These are phyloP conservation scores for Geum urbanum DNA, from an alignment of 306 rosid genomes.

Conservation along the genomic window DNA sequence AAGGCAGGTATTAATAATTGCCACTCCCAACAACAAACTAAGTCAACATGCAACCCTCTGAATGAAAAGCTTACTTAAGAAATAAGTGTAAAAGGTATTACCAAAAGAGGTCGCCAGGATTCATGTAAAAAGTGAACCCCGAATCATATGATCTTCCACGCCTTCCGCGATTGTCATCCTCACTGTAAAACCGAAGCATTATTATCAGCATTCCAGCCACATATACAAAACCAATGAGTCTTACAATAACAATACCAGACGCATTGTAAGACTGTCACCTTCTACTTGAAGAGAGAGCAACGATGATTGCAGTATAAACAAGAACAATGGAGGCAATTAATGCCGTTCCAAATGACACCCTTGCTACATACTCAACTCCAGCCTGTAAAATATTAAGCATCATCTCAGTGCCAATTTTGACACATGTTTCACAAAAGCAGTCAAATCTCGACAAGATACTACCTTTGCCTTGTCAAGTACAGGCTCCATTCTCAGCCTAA, in stretches of 20 bases:
- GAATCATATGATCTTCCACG: slow-evolving; percentile 89
- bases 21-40: slow-evolving; percentile 14
- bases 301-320: slow-evolving; percentile 91
- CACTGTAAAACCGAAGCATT: slow-evolving; percentile 46
- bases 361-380: slow-evolving; percentile 67
- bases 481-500: slow-evolving; percentile 77
- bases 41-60: background rate
- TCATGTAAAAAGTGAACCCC: slow-evolving; percentile 64
- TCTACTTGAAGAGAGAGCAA: slow-evolving; percentile 74
- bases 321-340: slow-evolving; percentile 85
- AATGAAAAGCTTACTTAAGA: slow-evolving; percentile 6
- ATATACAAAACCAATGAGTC: background rate
- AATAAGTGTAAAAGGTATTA: slow-evolving; percentile 31
- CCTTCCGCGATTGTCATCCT: slow-evolving; percentile 88
- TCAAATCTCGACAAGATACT: slow-evolving; percentile 14
- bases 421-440: slow-evolving; percentile 1
- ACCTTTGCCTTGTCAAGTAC: slow-evolving; percentile 78
- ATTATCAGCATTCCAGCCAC: slow-evolving; percentile 24
- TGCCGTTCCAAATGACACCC: slow-evolving; percentile 97
- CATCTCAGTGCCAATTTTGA: slow-evolving; percentile 12
- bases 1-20: slow-evolving; percentile 13
- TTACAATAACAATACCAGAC: background rate
- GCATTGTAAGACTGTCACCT: slow-evolving; percentile 37
- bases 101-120: slow-evolving; percentile 86
- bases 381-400: slow-evolving; percentile 46